Conservation (phyloP, 768 basidiomycete genomes). For the Mycena olivaceomarginata region DNA sequence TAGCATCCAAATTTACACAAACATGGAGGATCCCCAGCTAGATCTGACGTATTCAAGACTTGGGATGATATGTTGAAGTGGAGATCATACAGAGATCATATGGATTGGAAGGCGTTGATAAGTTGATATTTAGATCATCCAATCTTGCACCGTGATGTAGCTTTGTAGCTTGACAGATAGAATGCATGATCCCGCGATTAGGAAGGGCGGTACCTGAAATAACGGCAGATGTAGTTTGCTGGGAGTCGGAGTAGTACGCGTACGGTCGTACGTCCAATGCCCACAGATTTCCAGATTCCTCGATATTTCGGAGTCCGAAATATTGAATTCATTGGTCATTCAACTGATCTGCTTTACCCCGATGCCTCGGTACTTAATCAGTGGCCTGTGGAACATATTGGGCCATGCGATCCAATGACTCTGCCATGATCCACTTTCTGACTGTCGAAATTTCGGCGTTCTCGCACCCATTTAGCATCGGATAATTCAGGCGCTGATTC, state of each 20-base stretch:
- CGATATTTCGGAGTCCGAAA: conserved; percentile 5
- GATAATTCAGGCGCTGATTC: neutral
- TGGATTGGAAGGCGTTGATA: too few relatives aligned
- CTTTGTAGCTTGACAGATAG: neutral
- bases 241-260: neutral
- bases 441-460: neutral
- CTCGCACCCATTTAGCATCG: neutral
- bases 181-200: conserved; percentile 4
- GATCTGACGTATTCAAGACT: too few relatives aligned
- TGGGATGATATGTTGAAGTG: too few relatives aligned
- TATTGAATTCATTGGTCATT: neutral
- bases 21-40: too few relatives aligned
- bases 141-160: conserved; percentile 4
- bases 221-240: neutral
- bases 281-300: neutral
- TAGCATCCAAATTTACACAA: neutral
- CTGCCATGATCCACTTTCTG: neutral
- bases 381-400: neutral
- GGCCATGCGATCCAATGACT: neutral
- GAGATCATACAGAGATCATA: too few relatives aligned
- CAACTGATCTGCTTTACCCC: neutral
- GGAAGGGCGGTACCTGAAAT: neutral
- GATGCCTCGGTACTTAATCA: neutral
- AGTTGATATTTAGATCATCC: neutral
- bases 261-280: neutral